Percentiles rank a stretch among this genome's conserved stretches.
phyloP scores from a whole-genome alignment of 768 basidiomycete genomes.

The Russula emetica region DNA sequence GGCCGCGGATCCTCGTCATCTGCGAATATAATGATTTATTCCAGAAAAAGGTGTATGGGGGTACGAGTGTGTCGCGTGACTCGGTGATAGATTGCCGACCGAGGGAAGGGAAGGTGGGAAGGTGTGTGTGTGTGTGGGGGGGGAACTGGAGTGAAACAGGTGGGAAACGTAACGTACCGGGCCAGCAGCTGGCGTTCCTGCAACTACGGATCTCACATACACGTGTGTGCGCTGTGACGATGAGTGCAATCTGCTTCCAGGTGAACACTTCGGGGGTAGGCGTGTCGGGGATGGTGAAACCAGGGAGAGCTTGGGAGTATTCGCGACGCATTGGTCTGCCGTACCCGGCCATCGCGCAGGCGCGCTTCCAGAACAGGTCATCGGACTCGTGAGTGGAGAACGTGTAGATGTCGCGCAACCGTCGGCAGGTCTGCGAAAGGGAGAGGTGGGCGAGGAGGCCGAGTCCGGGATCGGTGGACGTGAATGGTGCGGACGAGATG shows the following conservation, averaged over 20 bases:
- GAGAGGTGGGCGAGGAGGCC: conserved; percentile 26
- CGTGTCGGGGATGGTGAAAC: neutral
- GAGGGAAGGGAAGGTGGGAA: neutral
- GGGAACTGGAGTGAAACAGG: neutral
- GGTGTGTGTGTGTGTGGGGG: too few species aligned
- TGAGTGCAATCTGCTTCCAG: conserved; percentile 26
- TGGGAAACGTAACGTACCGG: conserved; percentile 22
- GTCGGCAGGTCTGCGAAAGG: conserved; percentile 23
- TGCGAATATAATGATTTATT: neutral
- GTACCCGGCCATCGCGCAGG: conserved; percentile 21
- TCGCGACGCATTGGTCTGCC: conserved; percentile 29
- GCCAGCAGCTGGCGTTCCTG: conserved; percentile 25
- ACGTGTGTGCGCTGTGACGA: conserved; percentile 23
- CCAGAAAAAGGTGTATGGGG: neutral
- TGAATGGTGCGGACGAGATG: conserved; percentile 23
- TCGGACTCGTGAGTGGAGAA: conserved; percentile 23
- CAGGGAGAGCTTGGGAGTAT: conserved; percentile 15
- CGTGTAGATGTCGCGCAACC: conserved; percentile 20
- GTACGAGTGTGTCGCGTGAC: neutral
- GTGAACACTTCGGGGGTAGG: conserved; percentile 13
- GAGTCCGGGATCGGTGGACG: conserved; percentile 16
- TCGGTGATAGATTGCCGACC: neutral
- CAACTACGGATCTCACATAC: conserved; percentile 29
- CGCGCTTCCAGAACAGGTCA: conserved; percentile 25
- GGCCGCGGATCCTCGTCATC: conserved; percentile 15